Conservation (phyloP, 805 yeast genomes). For the Candida sanyiensis region DNA sequence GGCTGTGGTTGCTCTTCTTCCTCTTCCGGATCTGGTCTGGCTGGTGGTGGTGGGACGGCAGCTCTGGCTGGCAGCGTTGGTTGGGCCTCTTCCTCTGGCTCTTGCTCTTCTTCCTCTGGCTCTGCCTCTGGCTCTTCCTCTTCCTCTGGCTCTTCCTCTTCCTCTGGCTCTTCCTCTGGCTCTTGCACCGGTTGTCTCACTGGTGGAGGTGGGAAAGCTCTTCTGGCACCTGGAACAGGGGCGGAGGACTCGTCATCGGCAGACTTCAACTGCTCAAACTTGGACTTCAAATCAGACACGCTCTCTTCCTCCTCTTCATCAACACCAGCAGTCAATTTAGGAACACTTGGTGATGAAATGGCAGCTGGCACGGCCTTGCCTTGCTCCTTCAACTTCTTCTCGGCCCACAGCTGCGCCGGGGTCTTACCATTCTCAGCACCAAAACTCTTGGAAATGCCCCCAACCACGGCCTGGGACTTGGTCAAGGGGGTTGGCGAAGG, state of each 20-base stretch:
- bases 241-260: constrained; percentile 21
- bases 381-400: constrained; percentile 49
- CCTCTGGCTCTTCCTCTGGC: constrained; percentile 5
- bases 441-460: constrained; percentile 55
- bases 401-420: constrained; percentile 96
- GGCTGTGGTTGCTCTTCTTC: constrained; percentile 15
- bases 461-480: constrained; percentile 38
- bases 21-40: constrained; percentile 13
- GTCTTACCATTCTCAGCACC: constrained; percentile 75
- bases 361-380: constrained; percentile 23
- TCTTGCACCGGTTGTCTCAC: constrained; percentile 3
- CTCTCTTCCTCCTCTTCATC: constrained; percentile 24
- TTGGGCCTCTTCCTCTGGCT: constrained; percentile 19
- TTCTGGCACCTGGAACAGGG: constrained; percentile 20
- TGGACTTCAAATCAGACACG: constrained; percentile 33
- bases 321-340: constrained; percentile 24
- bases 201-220: constrained; percentile 15
- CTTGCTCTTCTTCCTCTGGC: constrained; percentile 1
- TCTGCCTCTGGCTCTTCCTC: constrained; percentile 1
- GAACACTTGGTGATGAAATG: constrained; percentile 25
- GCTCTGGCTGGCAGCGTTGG: constrained; percentile 23
- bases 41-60: constrained; percentile 15
- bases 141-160: constrained; percentile 1
- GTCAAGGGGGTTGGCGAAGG: constrained; percentile 21
- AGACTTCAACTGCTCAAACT: constrained; percentile 29